These are phyloP conservation scores for Prunus yedoensis DNA, from an alignment of 331 rosid genomes.

Conservation along the genomic window DNA sequence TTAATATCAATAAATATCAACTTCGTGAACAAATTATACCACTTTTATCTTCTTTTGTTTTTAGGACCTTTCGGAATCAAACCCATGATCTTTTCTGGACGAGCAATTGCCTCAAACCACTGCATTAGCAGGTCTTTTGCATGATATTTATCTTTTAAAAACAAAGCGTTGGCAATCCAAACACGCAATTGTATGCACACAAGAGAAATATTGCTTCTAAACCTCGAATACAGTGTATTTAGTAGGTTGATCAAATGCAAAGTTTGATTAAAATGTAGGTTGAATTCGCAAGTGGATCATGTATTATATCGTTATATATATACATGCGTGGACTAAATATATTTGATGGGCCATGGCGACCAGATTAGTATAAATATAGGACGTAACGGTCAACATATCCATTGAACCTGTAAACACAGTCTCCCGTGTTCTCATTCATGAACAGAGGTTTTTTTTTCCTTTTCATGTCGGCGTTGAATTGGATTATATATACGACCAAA, in stretches of 20 bases:
- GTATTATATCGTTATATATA: background rate
- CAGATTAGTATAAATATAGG: background rate
- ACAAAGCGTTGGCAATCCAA: no score
- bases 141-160: no score
- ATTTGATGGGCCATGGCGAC: background rate
- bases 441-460: background rate
- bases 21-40: no score
- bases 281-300: background rate
- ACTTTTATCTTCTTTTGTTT: no score
- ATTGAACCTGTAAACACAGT: constrained; percentile 20
- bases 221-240: background rate
- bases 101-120: no score
- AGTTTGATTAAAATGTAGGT: background rate
- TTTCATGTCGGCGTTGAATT: constrained; percentile 25
- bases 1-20: no score
- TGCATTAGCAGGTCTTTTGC: no score
- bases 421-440: constrained; percentile 24
- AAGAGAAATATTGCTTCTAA: no score
- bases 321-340: no score
- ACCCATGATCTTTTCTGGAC: rapidly evolving
- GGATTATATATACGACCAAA: background rate
- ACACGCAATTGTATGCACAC: no score
- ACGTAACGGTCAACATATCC: constrained; percentile 20
- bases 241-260: background rate
- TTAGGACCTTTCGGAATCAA: no score